phyloP scores from a whole-genome alignment of 2,329 filamentous ascomycete genomes.

The Sphaerulina vaccinii region DNA sequence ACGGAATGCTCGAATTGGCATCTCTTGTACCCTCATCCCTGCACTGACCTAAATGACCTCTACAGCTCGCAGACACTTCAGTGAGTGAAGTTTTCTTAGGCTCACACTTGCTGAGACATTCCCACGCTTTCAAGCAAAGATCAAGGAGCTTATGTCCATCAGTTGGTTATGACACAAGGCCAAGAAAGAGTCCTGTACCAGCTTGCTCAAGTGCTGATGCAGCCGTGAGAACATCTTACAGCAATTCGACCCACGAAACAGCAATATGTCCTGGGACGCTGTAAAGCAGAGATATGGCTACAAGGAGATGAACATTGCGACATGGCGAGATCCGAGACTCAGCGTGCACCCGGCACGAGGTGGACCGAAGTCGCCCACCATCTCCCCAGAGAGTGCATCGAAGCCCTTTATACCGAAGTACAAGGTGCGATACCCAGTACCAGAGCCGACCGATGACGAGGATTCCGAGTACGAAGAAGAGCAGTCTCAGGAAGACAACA shows the following conservation, averaged over 20 bases:
- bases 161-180: constrained; percentile 18
- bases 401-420: constrained; percentile 28
- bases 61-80: neutral
- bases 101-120: constrained; percentile 14
- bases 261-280: constrained; percentile 21
- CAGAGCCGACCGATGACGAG: constrained; percentile 32
- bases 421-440: constrained; percentile 27
- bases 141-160: constrained; percentile 6
- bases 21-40: constrained; percentile 10
- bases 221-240: neutral
- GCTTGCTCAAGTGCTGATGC: neutral
- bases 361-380: constrained; percentile 23
- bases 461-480: constrained; percentile 21
- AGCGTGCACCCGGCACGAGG: constrained; percentile 31
- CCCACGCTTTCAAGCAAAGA: constrained; percentile 18
- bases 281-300: constrained; percentile 29
- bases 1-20: constrained; percentile 3
- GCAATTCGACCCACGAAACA: neutral
- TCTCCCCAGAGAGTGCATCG: constrained; percentile 27
- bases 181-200: neutral
- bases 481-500: neutral
- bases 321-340: constrained; percentile 30
- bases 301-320: constrained; percentile 27
- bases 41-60: constrained; percentile 2
- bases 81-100: constrained; percentile 4